A percentile compares a stretch with the other conserved stretches of the same genome.
Evolutionary conservation across 1,139 yeast species (phyloP).

Genomic region (Insectozyma bohioensis): DNA sequence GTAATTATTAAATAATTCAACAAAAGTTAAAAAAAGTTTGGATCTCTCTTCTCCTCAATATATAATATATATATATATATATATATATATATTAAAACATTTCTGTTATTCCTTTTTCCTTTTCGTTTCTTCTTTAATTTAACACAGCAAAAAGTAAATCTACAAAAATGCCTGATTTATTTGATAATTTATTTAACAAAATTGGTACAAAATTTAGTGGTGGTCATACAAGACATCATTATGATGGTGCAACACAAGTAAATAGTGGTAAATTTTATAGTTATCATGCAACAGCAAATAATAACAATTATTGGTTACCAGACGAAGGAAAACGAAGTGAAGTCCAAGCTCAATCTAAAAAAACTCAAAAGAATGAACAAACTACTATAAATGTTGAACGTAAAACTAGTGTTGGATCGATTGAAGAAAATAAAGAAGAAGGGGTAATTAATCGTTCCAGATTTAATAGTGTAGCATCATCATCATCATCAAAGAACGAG

Average conservation of each 20-base stretch:
- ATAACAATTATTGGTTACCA: slow-evolving; percentile 45
- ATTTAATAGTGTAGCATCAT: slow-evolving; percentile 10
- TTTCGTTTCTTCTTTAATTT: neutral
- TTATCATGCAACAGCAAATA: slow-evolving; percentile 36
- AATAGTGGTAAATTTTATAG: slow-evolving; percentile 40
- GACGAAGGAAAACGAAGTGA: no score
- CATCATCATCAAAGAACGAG: slow-evolving; percentile 1
- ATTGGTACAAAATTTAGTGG: slow-evolving; percentile 34
- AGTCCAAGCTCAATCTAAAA: no score
- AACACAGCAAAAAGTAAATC: no score
- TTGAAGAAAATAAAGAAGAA: slow-evolving; percentile 4
- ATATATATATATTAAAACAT: neutral
- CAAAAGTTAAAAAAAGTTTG: no score
- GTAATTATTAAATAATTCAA: no score
- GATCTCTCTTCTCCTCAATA: no score
- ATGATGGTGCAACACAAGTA: slow-evolving; percentile 34
- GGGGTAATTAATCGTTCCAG: slow-evolving; percentile 8
- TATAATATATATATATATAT: no score
- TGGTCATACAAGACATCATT: slow-evolving; percentile 32
- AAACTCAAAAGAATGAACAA: no score
- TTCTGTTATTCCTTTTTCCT: neutral
- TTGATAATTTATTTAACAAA: slow-evolving; percentile 39
- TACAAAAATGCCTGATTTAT: slow-evolving; percentile 44
- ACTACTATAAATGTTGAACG: slow-evolving; percentile 6
- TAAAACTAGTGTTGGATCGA: slow-evolving; percentile 7